phyloP scores from a whole-genome alignment of 2,329 filamentous ascomycete species.

The Parasarocladium wereldwijsianum region DNA sequence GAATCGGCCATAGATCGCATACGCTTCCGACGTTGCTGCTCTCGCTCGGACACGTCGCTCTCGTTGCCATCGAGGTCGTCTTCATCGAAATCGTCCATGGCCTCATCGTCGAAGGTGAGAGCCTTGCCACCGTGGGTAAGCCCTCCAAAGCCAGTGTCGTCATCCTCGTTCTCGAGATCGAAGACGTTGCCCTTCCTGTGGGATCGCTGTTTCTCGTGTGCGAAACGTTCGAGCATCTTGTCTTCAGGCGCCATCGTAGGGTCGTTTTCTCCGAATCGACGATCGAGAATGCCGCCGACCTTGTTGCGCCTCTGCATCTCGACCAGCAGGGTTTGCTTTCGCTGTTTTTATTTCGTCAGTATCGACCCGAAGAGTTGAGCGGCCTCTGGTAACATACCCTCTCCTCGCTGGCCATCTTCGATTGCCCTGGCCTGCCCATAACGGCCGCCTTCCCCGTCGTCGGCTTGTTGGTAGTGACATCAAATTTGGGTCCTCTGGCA shows the following conservation, averaged over 20 bases:
- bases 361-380: no score
- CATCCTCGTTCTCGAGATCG: slow-evolving; percentile 66
- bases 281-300: slow-evolving; percentile 81
- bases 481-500: slow-evolving; percentile 66
- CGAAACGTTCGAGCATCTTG: slow-evolving; percentile 80
- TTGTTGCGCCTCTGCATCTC: slow-evolving; percentile 86
- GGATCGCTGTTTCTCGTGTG: slow-evolving; percentile 67
- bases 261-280: slow-evolving; percentile 91
- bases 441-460: slow-evolving; percentile 36
- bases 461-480: slow-evolving; percentile 57
- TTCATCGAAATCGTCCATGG: slow-evolving; percentile 65
- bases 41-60: slow-evolving; percentile 38
- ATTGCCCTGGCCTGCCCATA: slow-evolving; percentile 64
- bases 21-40: slow-evolving; percentile 40
- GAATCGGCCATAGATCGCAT: slow-evolving; percentile 30
- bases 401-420: slow-evolving; percentile 78
- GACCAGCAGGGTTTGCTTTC: slow-evolving; percentile 69
- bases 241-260: slow-evolving; percentile 88
- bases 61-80: slow-evolving; percentile 53
- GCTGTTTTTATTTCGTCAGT: slow-evolving; percentile 25
- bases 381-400: no score
- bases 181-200: slow-evolving; percentile 72
- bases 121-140: slow-evolving; percentile 77
- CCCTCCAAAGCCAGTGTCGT: slow-evolving; percentile 43
- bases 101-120: slow-evolving; percentile 41